These are phyloP conservation scores for Allomyces macrogynus DNA, from an alignment of 192 early-diverging fungal species.

Conservation along the genomic window DNA sequence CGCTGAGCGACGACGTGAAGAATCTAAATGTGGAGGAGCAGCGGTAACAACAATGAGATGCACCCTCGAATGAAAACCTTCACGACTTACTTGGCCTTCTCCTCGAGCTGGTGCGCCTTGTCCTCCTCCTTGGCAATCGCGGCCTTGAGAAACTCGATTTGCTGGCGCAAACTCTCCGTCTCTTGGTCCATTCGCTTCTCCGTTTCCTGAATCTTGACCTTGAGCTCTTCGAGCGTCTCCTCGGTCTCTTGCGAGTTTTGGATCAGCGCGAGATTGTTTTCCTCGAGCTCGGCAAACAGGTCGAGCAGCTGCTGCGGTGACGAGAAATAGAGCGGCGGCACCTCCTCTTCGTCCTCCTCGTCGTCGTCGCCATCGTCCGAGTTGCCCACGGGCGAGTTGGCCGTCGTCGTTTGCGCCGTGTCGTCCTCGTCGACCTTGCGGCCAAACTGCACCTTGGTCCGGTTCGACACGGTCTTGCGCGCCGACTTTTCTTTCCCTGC, in stretches of 20 bases:
- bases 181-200: slow-evolving; percentile 29
- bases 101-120: slow-evolving; percentile 29
- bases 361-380: slow-evolving; percentile 15
- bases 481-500: too few species aligned
- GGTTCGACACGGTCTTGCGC: too few species aligned
- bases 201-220: slow-evolving; percentile 27
- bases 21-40: slow-evolving; percentile 6
- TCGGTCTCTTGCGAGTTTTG: slow-evolving; percentile 42
- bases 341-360: background rate
- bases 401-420: too few species aligned
- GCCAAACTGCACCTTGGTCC: too few species aligned
- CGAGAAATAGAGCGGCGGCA: slow-evolving; percentile 22
- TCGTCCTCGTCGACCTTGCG: too few species aligned
- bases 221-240: slow-evolving; percentile 33
- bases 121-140: slow-evolving; percentile 34
- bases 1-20: slow-evolving; percentile 18
- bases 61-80: too few species aligned
- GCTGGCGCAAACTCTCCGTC: slow-evolving; percentile 26
- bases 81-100: slow-evolving; percentile 20
- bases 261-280: slow-evolving; percentile 35
- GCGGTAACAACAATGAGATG: too few species aligned
- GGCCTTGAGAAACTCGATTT: slow-evolving; percentile 30
- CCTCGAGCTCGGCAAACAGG: slow-evolving; percentile 36
- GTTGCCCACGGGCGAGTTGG: background rate
- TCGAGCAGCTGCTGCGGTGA: slow-evolving; percentile 30